Evolutionary conservation across 768 basidiomycete species (phyloP), one percentile per base, ranked within the genome.

Genomic region (Lentinula edodes): DNA sequence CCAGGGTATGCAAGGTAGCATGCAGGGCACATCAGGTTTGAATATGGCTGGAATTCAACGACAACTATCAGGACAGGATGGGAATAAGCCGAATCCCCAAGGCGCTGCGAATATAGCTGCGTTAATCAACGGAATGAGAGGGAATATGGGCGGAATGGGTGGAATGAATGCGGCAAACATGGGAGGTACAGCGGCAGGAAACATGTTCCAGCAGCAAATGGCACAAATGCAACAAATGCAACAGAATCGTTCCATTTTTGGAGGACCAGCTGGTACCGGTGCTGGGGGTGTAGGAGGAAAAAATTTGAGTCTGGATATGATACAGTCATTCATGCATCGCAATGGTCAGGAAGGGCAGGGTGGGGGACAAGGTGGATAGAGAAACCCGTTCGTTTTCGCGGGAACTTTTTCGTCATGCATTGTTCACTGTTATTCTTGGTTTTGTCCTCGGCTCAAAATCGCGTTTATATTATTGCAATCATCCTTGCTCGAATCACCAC

Each of bases 111-210:
- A 56, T n/a, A 56, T 56, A 13, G 55, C 55, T 28, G 23, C 38
- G 3, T 56, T 56, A 28, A 5, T 56, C 5, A 43, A 20, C 32
- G 55, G 39, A 23, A 56, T 56, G 55, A 28, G 39, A 23, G 55
- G 55, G 3, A 42, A 41, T 34, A 38, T 56, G 39, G 55, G 55
- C 9, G 55, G 55, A 8, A 56, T 56, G 55, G 55, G 55, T 43
- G 55, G 55, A 23, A n/a, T 32, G 51, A 52, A 52, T 36, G 35
- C 51, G 20, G 51, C 13, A 13, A 52, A 52, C 35, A 2, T 35
- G 15, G 55, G 55, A 23, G 20, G 18, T 55, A 16, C 41, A 16
- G 55, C 42, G 5, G 5, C 20, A 12, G 41, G 42, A 6, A 41
- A 23, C 7, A 10, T 23, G 9, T 41, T 41, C 10, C 55, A 56